Percentiles rank a stretch among this genome's conserved stretches.
Conservation (phyloP, 75 land plant genomes). For the Sequoia sempervirens region DNA sequence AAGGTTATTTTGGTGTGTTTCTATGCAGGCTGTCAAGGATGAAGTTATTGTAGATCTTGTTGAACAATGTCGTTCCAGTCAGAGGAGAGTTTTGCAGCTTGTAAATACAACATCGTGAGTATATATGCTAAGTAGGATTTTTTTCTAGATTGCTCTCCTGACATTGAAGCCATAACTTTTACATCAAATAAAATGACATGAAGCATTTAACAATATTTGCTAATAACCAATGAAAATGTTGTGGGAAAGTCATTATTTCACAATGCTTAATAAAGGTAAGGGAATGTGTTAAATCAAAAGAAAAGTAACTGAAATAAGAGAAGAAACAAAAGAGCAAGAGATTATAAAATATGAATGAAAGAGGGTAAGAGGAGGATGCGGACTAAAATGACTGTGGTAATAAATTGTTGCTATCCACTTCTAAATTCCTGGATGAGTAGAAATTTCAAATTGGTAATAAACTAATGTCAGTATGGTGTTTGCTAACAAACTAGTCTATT, state of each 20-base stretch:
- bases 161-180: neutral
- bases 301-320: neutral
- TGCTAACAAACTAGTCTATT: neutral
- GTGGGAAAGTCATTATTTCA: too few species aligned
- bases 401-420: neutral
- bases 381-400: neutral
- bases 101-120: slow-evolving; percentile 59
- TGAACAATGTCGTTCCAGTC: slow-evolving; percentile 71
- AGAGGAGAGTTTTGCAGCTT: slow-evolving; percentile 86
- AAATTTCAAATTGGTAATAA: neutral
- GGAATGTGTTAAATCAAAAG: too few species aligned
- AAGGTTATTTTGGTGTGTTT: neutral
- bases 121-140: neutral
- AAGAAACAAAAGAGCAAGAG: neutral
- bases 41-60: slow-evolving; percentile 92
- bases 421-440: neutral
- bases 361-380: neutral
- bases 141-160: neutral
- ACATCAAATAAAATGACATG: neutral
- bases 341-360: neutral
- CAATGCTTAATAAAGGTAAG: too few species aligned
- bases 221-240: too few species aligned
- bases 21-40: slow-evolving; percentile 72
- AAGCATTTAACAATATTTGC: too few species aligned
- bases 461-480: neutral